A percentile compares a stretch with the other conserved stretches of the same genome.
Evolutionary conservation across 1,139 yeast genomes (phyloP).

Genomic region (Saccharomyces hybrid): DNA sequence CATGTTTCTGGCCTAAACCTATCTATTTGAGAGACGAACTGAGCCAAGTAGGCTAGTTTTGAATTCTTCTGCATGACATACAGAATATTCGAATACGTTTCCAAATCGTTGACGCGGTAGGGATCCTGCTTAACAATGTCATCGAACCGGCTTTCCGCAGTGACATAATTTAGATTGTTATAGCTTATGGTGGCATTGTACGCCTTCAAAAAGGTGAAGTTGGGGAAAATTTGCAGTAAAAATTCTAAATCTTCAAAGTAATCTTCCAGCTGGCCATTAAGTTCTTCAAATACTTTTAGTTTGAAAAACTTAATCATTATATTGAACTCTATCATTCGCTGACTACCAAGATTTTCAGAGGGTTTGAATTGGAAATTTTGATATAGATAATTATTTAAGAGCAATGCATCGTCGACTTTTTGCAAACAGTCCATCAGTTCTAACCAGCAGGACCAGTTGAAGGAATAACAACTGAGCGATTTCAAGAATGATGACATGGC

Average conservation of each 20-base stretch:
- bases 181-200: slow-evolving; percentile 78
- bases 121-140: slow-evolving; percentile 72
- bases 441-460: slow-evolving; percentile 92
- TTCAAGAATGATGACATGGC: slow-evolving; percentile 56
- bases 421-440: slow-evolving; percentile 64
- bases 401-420: slow-evolving; percentile 55
- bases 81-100: slow-evolving; percentile 83
- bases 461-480: slow-evolving; percentile 58
- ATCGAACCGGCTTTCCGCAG: slow-evolving; percentile 76
- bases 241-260: slow-evolving; percentile 44
- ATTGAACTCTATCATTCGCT: slow-evolving; percentile 19
- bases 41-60: slow-evolving; percentile 81
- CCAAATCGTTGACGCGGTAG: slow-evolving; percentile 80
- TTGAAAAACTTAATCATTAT: slow-evolving; percentile 65
- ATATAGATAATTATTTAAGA: slow-evolving; percentile 39
- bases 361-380: slow-evolving; percentile 25
- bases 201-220: slow-evolving; percentile 63
- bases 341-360: slow-evolving; percentile 12
- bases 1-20: slow-evolving; percentile 91
- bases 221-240: slow-evolving; percentile 52
- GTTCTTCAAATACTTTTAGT: slow-evolving; percentile 68
- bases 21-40: slow-evolving; percentile 74
- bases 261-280: slow-evolving; percentile 57
- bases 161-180: slow-evolving; percentile 71
- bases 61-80: slow-evolving; percentile 89